Percentiles rank a stretch among this genome's conserved stretches.
phyloP scores from a whole-genome alignment of 78 protist genomes.

The Dictyostelium brefeldianum region DNA sequence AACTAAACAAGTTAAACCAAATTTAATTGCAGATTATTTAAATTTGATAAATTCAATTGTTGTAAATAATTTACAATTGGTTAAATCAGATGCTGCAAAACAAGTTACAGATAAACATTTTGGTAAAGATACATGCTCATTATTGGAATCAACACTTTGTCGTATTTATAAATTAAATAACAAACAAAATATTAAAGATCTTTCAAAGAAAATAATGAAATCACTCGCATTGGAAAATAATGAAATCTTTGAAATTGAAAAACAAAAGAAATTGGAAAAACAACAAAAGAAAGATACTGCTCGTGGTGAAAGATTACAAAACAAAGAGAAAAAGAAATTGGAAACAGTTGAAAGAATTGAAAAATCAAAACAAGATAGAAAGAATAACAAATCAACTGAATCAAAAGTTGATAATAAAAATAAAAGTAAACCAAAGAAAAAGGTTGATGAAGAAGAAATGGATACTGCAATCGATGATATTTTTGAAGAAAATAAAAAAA shows the following conservation, averaged over 20 bases:
- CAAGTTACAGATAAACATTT: background rate
- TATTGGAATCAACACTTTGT: background rate
- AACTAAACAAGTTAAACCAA: conserved; percentile 7
- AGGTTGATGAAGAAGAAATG: conserved; percentile 20
- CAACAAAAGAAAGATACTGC: conserved; percentile 21
- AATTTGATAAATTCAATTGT: background rate
- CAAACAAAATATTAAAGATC: conserved; percentile 54
- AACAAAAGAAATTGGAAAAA: conserved; percentile 30
- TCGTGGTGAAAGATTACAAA: background rate
- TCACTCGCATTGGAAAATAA: conserved; percentile 17
- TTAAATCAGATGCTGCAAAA: background rate
- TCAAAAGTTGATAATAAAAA: conserved; percentile 61
- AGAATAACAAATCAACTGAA: conserved; percentile 16
- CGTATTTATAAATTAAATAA: background rate
- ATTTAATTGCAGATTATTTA: background rate
- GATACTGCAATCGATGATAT: conserved; percentile 33
- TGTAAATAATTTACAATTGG: background rate
- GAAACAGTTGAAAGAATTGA: conserved; percentile 21
- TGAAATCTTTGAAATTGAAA: conserved; percentile 20
- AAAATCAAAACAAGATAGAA: conserved; percentile 40
- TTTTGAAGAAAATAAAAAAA: background rate
- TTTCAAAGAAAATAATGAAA: conserved; percentile 13
- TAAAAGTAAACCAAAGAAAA: conserved; percentile 62
- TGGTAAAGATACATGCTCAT: background rate
- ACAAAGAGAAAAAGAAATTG: background rate